These are phyloP conservation scores for Stagonosporopsis chrysanthemi DNA, from an alignment of 2,329 filamentous ascomycete genomes.

Conservation along the genomic window DNA sequence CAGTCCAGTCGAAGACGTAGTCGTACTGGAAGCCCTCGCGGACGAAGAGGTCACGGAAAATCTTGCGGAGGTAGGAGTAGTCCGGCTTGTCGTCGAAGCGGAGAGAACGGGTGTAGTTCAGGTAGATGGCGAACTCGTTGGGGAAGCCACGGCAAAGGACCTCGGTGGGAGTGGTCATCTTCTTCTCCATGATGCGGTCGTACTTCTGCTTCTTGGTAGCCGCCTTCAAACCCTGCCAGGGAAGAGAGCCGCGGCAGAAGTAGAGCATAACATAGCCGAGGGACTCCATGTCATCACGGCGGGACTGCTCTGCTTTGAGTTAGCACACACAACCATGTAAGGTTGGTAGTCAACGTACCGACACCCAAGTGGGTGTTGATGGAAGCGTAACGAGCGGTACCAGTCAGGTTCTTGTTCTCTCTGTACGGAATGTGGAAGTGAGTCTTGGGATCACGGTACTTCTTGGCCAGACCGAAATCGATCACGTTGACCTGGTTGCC, in stretches of 20 bases:
- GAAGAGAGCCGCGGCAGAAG: conserved; percentile 98
- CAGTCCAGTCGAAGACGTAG: conserved; percentile 99
- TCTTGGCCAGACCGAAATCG: conserved; percentile 98
- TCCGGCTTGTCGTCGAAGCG: conserved; percentile 99
- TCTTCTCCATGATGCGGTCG: conserved; percentile 99
- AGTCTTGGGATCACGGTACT: conserved; percentile 99
- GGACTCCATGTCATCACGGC: conserved; percentile 99
- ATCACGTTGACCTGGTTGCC: conserved; percentile 99
- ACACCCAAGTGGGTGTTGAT: conserved; percentile 99
- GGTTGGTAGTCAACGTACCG: conserved; percentile 59
- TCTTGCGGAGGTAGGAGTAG: conserved; percentile 99
- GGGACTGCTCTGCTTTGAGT: conserved; percentile 79
- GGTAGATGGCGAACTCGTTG: conserved; percentile 99
- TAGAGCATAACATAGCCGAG: conserved; percentile 99
- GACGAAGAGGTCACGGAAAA: conserved; percentile 99
- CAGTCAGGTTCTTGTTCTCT: conserved; percentile 99
- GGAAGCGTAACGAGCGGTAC: conserved; percentile 96
- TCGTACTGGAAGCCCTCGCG: conserved; percentile 99
- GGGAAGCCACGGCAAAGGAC: conserved; percentile 98
- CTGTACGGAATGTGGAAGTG: conserved; percentile 99
- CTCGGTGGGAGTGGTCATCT: conserved; percentile 99
- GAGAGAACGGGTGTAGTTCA: conserved; percentile 98
- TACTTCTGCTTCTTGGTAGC: conserved; percentile 99
- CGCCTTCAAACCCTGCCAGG: conserved; percentile 98
- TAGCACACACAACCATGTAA: conserved; percentile 16